Evolutionary conservation across 352 stramenopile genomes (phyloP), one percentile per base, ranked within the genome.

Genomic region (Phytophthora macrochlamydospora): DNA sequence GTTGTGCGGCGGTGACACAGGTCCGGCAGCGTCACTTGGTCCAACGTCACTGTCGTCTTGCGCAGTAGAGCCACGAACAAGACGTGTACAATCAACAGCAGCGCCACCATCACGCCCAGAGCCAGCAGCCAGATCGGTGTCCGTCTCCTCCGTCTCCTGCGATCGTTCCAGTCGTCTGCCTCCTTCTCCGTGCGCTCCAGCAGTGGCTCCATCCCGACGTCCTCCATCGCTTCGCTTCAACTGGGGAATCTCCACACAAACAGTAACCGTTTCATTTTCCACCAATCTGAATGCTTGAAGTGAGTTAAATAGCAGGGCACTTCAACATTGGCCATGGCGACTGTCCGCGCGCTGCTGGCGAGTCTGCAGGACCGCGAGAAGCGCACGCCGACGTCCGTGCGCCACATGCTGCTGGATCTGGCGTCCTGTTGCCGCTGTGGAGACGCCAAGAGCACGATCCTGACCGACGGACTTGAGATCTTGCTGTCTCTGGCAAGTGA

Each of bases 21-120:
- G 28, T 95, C 87, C 2, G 87, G 83, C 8, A 95, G 51, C 30
- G 77, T 91, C 24, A 93, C 66, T 45, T 81, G 73, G 28, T 82
- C 65, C 28, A 95, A 55, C 31, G 71, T 63, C 49, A 85, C 74
- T 18, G 72, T 83, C 29, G 85, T 90, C 60, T 90, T 88, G 32
- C 78, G 70, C 51, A 95, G 62, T 52, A 87, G 64, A 37, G 75
- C 64, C 44, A 92, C 81, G 42, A 91, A 93, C 57, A 85, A 46
- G 2, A 92, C 50, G 59, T 94, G 83, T 13, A 89, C 63, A 4
- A 79, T 58, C 43, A 92, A 56, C 11, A 89, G 38, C 57, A 83
- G 40, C 28, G 85, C 60, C 8, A 49, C 45, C 1, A 53, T 51
- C 3, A 63, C 60, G n/a, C 59, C 67, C 13, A 86, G 55, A 35